phyloP scores from a whole-genome alignment of 176 grass and related monocot genomes.

The Avena atlantica region DNA sequence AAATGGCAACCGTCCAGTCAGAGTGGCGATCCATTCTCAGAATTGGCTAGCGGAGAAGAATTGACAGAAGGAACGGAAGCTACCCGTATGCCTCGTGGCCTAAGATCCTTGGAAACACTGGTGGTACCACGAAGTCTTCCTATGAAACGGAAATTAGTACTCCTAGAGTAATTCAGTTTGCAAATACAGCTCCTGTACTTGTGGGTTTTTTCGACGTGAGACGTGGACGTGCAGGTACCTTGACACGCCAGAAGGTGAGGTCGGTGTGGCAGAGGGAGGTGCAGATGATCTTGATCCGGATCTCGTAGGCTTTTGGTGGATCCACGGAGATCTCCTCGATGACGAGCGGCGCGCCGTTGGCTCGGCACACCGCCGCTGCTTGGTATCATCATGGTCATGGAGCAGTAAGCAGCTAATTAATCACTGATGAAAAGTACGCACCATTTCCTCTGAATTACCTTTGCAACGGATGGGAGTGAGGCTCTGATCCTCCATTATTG shows the following conservation, averaged over 20 bases:
- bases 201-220: background rate
- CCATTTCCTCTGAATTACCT: too few species aligned
- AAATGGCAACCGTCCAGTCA: background rate
- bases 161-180: background rate
- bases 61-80: background rate
- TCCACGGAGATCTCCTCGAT: slow-evolving; percentile 86
- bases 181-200: background rate
- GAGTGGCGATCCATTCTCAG: background rate
- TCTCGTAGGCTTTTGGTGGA: slow-evolving; percentile 62
- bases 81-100: slow-evolving; percentile 88
- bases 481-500: too few species aligned
- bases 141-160: background rate
- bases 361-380: slow-evolving; percentile 73
- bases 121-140: background rate
- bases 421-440: too few species aligned
- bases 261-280: slow-evolving; percentile 81
- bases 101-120: slow-evolving; percentile 59
- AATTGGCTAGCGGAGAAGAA: background rate
- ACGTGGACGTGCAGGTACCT: slow-evolving; percentile 21
- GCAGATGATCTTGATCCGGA: slow-evolving; percentile 71
- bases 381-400: background rate
- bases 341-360: slow-evolving; percentile 56
- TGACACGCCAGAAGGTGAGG: slow-evolving; percentile 61
- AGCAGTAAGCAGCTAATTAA: background rate
- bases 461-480: too few species aligned